Percentiles rank a stretch among this genome's conserved stretches.
Conservation (phyloP, 75 land plant species). For the Cunninghamia lanceolata region DNA sequence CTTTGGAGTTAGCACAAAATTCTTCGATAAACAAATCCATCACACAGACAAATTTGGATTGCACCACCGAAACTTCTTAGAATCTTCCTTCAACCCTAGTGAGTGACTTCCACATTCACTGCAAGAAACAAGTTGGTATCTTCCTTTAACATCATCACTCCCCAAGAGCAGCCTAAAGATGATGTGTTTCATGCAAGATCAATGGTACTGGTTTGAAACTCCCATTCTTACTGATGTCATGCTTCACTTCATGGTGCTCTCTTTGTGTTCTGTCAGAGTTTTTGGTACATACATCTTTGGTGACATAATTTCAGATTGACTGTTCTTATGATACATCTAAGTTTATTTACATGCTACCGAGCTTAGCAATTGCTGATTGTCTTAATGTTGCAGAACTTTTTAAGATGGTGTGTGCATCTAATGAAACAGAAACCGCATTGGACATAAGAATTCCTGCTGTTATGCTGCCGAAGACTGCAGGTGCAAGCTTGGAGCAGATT, state of each 20-base stretch:
- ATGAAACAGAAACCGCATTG: slow-evolving; percentile 57
- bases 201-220: not conserved
- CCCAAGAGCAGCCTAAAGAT: not conserved
- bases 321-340: not conserved
- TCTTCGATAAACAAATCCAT: not conserved
- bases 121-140: not conserved
- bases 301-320: not conserved
- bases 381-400: slow-evolving; percentile 19
- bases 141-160: not conserved
- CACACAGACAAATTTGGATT: not conserved
- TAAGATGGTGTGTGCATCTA: slow-evolving; percentile 88
- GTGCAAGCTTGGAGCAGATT: not conserved
- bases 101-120: not conserved
- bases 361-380: not conserved
- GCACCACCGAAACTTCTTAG: not conserved
- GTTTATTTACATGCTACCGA: not conserved
- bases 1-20: not conserved
- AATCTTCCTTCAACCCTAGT: not conserved
- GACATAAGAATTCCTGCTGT: slow-evolving; percentile 84
- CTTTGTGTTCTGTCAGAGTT: not conserved
- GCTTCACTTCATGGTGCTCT: not conserved
- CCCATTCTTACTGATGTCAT: not conserved
- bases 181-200: not conserved
- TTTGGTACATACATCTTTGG: not conserved
- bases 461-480: slow-evolving; percentile 74